Base-by-base conservation (phyloP, 441 rosid species). In the California macrophylla region DNA sequence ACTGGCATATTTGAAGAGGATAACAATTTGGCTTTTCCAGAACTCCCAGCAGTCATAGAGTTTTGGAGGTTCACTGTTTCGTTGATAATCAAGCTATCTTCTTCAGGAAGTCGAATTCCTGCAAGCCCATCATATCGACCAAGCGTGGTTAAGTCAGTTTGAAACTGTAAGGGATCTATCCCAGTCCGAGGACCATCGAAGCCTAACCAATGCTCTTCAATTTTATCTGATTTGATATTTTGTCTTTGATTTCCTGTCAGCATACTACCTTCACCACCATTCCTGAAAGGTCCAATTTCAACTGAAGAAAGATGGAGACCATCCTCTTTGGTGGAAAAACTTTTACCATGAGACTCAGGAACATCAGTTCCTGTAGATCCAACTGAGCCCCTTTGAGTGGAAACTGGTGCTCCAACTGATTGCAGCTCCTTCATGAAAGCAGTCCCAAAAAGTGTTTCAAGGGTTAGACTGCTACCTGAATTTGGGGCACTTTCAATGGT, bases 391-490 rank as follows among this genome's bases (percentile, higher is more conserved):
- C 71, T 79, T 54, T 75, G 88, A 24, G 79, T 71, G 68, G 91
- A 80, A 66, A 81, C 79, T n/a, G 92, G 85, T 71, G 83, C 86
- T 78, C 95, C 93, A 62, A 84, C 82, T 10, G 97, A 83, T 69
- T 95, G 93, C 71, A 95, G 85, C 76, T 92, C 97, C 74, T 84
- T 88, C 99, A 95, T 92, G 77, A 95, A 90, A 76, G 97, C 93
- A 66, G 90, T 79, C 63, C 98, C 99, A 74, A 92, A 92, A 70
- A 95, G 95, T 74, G 92, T 78, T 82, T 89, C 99, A 29, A 95
- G 98, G 72, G 97, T 92, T 82, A 89, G 78, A 69, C 81, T 78
- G 79, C 87, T 86, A 69, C 85, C 85, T 20, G 78, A 66, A 75
- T 71, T 63, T 18, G 77, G 62, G 62, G 26, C 54, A 60, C 71